These are phyloP conservation scores for Psilocybe tampanensis DNA, from an alignment of 768 basidiomycete genomes.

Conservation along the genomic window DNA sequence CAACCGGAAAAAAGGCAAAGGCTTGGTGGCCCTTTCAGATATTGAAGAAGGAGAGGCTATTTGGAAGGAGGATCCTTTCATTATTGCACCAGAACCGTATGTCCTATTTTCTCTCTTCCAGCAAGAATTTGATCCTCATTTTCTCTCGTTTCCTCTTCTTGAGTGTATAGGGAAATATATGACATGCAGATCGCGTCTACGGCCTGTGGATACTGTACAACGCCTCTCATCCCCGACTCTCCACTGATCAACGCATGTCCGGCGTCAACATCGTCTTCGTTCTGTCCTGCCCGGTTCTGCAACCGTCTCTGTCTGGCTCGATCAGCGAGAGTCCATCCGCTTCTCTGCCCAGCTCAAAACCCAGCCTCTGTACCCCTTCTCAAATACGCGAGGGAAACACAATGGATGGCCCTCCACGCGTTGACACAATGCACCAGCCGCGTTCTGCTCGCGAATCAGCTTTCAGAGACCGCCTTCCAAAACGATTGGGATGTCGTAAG, in stretches of 20 bases:
- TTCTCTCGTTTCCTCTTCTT: constrained; percentile 3
- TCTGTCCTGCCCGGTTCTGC: constrained; percentile 76
- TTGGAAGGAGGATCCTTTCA: constrained; percentile 86
- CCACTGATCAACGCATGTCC: constrained; percentile 57
- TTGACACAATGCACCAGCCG: constrained; percentile 67
- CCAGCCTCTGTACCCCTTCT: constrained; percentile 65
- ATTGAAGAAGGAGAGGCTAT: constrained; percentile 74
- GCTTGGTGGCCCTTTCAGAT: constrained; percentile 69
- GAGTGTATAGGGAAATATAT: constrained; percentile 68
- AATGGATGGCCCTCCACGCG: constrained; percentile 81
- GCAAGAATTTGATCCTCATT: constrained; percentile 2
- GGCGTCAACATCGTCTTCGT: constrained; percentile 37
- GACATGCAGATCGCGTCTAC: constrained; percentile 59
- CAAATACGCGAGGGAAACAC: constrained; percentile 54
- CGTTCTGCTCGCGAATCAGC: constrained; percentile 56
- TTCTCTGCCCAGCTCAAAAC: constrained; percentile 78
- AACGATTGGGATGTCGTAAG: constrained; percentile 58
- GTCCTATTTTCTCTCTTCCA: constrained; percentile 8
- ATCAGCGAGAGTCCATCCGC: constrained; percentile 62
- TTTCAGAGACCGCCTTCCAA: constrained; percentile 44
- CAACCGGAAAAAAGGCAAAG: constrained; percentile 76
- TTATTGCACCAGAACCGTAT: constrained; percentile 82
- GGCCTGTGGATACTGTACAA: constrained; percentile 78
- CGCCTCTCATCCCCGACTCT: constrained; percentile 50
- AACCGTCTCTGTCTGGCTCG: constrained; percentile 75